These are phyloP conservation scores for Globisporangium polare DNA, from an alignment of 352 stramenopile species.

Conservation along the genomic window DNA sequence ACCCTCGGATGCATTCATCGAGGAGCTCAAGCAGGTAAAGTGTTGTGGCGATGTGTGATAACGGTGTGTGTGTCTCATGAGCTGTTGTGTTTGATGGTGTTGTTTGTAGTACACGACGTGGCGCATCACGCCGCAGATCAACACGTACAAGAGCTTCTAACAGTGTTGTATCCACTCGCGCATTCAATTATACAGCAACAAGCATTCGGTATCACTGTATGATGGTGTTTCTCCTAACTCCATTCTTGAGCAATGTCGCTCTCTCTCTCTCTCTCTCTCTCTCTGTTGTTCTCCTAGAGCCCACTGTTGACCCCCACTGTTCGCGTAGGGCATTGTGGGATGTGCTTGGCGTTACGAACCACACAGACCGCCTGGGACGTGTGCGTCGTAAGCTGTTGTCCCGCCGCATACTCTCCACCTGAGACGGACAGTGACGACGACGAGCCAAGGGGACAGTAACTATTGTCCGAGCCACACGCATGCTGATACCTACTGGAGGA, in stretches of 20 bases:
- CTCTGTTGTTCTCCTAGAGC: slow-evolving; percentile 16
- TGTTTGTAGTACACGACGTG: slow-evolving; percentile 66
- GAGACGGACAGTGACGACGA: slow-evolving; percentile 22
- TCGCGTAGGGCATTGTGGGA: slow-evolving; percentile 53
- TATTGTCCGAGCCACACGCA: slow-evolving; percentile 34
- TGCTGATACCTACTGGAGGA: slow-evolving; percentile 49
- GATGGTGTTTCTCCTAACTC: background rate
- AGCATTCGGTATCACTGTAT: background rate
- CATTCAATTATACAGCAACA: slow-evolving; percentile 2
- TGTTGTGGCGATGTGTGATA: background rate
- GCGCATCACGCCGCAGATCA: slow-evolving; percentile 59
- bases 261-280: background rate
- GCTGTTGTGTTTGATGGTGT: background rate
- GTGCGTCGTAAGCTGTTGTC: slow-evolving; percentile 36
- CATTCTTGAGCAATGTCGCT: background rate
- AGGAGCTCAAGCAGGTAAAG: slow-evolving; percentile 66
- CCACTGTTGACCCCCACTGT: slow-evolving; percentile 40
- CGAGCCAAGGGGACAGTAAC: slow-evolving; percentile 58
- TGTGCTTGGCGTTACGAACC: slow-evolving; percentile 34
- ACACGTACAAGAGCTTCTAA: slow-evolving; percentile 84
- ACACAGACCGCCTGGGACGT: slow-evolving; percentile 34
- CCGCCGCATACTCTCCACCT: slow-evolving; percentile 36
- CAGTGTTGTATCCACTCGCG: background rate
- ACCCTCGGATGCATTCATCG: slow-evolving; percentile 64
- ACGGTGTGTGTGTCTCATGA: background rate